Percentiles rank a stretch among this genome's conserved stretches.
phyloP scores from a whole-genome alignment of 1,284 basidiomycete species.

The Athelia sp. region DNA sequence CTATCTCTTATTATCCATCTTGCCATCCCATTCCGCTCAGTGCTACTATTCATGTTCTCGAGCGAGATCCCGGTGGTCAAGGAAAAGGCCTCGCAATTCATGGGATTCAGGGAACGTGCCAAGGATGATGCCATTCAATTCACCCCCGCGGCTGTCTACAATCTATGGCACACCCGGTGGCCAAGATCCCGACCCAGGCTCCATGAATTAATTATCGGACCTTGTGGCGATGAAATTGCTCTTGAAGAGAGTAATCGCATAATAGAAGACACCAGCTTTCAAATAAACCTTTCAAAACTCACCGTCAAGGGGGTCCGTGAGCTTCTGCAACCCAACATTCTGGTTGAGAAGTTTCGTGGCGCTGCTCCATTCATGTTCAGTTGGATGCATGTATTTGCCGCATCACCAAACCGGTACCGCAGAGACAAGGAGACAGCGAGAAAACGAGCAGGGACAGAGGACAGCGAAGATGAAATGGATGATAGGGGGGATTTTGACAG shows the following conservation, averaged over 20 bases:
- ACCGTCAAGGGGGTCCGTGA: background rate
- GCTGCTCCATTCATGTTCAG: constrained; percentile 6
- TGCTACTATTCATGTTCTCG: background rate
- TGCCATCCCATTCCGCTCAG: background rate
- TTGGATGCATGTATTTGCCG: constrained; percentile 3
- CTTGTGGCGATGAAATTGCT: constrained; percentile 5
- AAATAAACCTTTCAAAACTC: background rate
- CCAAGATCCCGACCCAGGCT: background rate
- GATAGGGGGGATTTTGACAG: constrained; percentile 6
- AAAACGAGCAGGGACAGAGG: background rate
- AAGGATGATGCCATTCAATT: background rate
- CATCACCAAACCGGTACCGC: constrained; percentile 7
- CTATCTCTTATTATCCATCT: background rate
- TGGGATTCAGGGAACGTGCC: too few species aligned
- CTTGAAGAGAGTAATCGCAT: constrained; percentile 4
- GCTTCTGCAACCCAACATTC: constrained; percentile 1
- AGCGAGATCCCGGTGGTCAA: background rate
- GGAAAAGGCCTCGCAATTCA: background rate
- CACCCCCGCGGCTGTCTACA: background rate
- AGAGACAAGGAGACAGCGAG: background rate
- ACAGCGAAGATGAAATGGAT: background rate
- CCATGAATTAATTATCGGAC: constrained; percentile 1
- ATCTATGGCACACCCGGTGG: constrained; percentile 4
- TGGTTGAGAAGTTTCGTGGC: constrained; percentile 4
- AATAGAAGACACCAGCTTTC: constrained; percentile 1